A percentile compares a stretch with the other conserved stretches of the same genome.
These are phyloP conservation scores for Pyrenophora graminea DNA, from an alignment of 2,329 filamentous ascomycete species.

Conservation along the genomic window DNA sequence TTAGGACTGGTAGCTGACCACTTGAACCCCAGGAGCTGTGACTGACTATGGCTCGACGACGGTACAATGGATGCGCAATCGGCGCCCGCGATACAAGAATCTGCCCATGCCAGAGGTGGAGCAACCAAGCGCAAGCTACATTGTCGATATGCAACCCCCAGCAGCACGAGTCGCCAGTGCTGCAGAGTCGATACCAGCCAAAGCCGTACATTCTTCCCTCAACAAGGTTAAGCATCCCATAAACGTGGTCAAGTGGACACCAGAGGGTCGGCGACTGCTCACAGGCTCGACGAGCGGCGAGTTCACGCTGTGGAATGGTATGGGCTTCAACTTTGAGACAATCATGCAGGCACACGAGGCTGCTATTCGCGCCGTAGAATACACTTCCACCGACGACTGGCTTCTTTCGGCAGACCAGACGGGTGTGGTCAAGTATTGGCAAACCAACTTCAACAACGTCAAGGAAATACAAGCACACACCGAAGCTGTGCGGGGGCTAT, in stretches of 20 bases:
- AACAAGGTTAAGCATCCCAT: constrained; percentile 98
- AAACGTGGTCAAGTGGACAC: constrained; percentile 96
- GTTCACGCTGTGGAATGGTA: constrained; percentile 98
- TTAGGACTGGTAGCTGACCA: constrained; percentile 1
- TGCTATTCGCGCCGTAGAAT: constrained; percentile 79
- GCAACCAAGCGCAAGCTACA: constrained; percentile 84
- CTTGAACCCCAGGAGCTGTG: constrained; percentile 69
- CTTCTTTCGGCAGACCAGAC: constrained; percentile 93
- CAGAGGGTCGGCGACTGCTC: constrained; percentile 86
- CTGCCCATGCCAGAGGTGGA: constrained; percentile 75
- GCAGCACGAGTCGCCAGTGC: constrained; percentile 73
- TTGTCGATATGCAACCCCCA: constrained; percentile 89
- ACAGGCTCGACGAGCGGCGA: constrained; percentile 96
- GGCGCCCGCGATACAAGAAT: constrained; percentile 75
- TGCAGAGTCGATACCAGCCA: constrained; percentile 88
- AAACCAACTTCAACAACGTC: constrained; percentile 98
- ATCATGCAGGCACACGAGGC: constrained; percentile 98
- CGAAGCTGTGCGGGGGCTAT: constrained; percentile 86
- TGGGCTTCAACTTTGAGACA: constrained; percentile 98
- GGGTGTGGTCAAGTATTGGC: constrained; percentile 97
- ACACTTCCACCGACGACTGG: constrained; percentile 97
- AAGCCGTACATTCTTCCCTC: constrained; percentile 94
- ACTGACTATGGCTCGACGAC: constrained; percentile 92
- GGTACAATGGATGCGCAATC: constrained; percentile 87
- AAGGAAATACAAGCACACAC: constrained; percentile 90